Conservation (phyloP, 495 filamentous ascomycete genomes). For the Lepraria neglecta region DNA sequence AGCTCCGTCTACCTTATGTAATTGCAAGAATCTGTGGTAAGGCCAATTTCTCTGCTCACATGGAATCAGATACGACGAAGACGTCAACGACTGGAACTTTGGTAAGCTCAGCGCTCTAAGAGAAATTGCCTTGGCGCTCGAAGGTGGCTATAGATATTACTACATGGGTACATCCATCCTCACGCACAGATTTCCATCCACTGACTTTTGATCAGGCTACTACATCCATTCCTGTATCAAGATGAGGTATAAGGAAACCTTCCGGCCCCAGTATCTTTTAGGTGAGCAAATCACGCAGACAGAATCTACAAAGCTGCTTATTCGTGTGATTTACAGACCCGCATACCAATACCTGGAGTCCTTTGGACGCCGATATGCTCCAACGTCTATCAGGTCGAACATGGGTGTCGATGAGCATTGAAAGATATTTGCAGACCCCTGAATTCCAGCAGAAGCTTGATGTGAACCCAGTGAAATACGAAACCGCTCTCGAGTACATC, state of each 20-base stretch:
- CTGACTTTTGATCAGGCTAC: conserved; percentile 42
- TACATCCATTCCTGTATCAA: conserved; percentile 69
- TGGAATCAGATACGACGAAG: conserved; percentile 60
- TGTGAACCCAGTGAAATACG: conserved; percentile 15
- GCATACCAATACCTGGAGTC: conserved; percentile 67
- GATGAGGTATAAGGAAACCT: conserved; percentile 88
- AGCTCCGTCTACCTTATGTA: conserved; percentile 92
- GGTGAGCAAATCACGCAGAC: conserved; percentile 34
- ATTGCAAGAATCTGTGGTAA: conserved; percentile 4
- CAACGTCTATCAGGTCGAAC: conserved; percentile 55
- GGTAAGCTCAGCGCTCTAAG: conserved; percentile 84
- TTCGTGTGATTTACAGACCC: conserved; percentile 48
- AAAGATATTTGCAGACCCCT: conserved; percentile 31
- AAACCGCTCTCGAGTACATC: conserved; percentile 18
- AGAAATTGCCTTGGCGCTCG: conserved; percentile 72
- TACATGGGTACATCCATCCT: conserved; percentile 61
- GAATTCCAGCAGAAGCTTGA: conserved; percentile 15
- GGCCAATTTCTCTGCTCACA: not conserved
- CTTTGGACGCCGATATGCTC: conserved; percentile 60
- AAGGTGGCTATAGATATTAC: conserved; percentile 66
- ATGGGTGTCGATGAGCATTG: conserved; percentile 62
- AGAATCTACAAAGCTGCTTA: conserved; percentile 5
- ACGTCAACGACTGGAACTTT: conserved; percentile 69
- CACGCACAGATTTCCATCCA: conserved; percentile 9
- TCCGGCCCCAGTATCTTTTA: conserved; percentile 73